phyloP scores from a whole-genome alignment of 805 yeast species.

The Candida oleophila region DNA sequence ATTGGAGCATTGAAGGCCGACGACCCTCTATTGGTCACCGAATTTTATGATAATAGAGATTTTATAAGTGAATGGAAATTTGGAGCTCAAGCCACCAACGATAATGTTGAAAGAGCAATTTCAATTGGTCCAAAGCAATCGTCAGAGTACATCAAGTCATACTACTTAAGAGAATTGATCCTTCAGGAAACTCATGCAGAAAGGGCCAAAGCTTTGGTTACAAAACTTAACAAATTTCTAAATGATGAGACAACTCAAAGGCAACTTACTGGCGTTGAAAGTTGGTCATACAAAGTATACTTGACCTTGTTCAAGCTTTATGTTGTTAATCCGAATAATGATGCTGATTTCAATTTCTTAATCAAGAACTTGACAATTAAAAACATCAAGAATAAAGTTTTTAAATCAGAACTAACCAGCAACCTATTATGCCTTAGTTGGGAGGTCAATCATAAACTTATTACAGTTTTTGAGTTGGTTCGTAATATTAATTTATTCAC shows the following conservation, averaged over 20 bases:
- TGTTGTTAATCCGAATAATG: conserved; percentile 22
- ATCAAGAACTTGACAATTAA: conserved; percentile 29
- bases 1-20: conserved; percentile 7
- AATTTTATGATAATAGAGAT: conserved; percentile 60
- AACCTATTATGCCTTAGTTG: conserved; percentile 13
- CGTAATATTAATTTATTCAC: conserved; percentile 7
- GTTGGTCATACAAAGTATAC: conserved; percentile 25
- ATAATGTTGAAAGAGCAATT: conserved; percentile 15
- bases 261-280: conserved; percentile 20
- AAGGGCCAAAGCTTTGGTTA: conserved; percentile 21
- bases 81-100: conserved; percentile 34
- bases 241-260: conserved; percentile 9
- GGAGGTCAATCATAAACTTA: conserved; percentile 18
- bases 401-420: background rate
- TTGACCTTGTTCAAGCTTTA: conserved; percentile 25
- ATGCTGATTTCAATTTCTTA: conserved; percentile 26
- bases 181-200: conserved; percentile 30
- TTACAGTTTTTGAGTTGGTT: conserved; percentile 6
- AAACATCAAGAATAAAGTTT: conserved; percentile 16
- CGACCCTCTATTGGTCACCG: conserved; percentile 16
- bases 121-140: conserved; percentile 20
- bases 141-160: conserved; percentile 32
- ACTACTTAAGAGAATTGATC: conserved; percentile 40
- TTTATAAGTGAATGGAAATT: conserved; percentile 51
- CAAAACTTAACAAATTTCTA: conserved; percentile 24